Evolutionary conservation across 2,329 filamentous ascomycete genomes (phyloP).

Genomic region (Penicillium hordei): DNA sequence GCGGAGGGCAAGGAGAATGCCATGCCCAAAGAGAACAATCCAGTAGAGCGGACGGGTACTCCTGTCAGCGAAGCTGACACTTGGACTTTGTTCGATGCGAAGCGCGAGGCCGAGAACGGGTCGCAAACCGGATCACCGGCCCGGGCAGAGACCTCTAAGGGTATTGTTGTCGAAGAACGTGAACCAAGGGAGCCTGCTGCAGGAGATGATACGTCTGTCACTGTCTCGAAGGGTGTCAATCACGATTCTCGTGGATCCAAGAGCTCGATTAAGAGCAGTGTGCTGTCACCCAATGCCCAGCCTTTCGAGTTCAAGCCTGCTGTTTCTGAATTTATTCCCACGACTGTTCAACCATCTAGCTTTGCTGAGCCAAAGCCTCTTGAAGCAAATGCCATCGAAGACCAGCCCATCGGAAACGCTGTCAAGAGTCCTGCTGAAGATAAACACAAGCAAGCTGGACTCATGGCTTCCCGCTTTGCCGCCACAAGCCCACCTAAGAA

Average conservation of each 20-base stretch:
- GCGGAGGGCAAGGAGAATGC: constrained; percentile 41
- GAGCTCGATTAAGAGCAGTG: constrained; percentile 46
- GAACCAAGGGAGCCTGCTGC: constrained; percentile 13
- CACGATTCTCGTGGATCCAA: constrained; percentile 25
- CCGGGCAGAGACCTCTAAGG: constrained; percentile 9
- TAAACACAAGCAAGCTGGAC: constrained; percentile 21
- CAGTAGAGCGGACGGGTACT: constrained; percentile 29
- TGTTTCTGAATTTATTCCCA: constrained; percentile 32
- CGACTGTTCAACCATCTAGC: constrained; percentile 14
- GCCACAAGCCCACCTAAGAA: constrained; percentile 29
- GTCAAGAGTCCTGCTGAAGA: constrained; percentile 6
- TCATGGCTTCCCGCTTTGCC: constrained; percentile 41
- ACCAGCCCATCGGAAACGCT: constrained; percentile 12
- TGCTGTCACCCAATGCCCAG: constrained; percentile 69
- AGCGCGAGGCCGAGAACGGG: constrained; percentile 45
- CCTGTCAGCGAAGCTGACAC: constrained; percentile 46
- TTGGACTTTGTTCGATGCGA: constrained; percentile 64
- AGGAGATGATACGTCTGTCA: constrained; percentile 6
- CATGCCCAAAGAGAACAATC: constrained; percentile 41
- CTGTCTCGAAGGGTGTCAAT: constrained; percentile 7
- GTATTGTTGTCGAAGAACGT: constrained; percentile 14
- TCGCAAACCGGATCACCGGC: constrained; percentile 56
- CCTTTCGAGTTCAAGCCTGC: constrained; percentile 60
- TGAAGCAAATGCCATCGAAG: constrained; percentile 17
- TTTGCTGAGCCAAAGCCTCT: constrained; percentile 12